Percentiles rank a stretch among this genome's conserved stretches.
phyloP scores from a whole-genome alignment of 1,139 yeast species.

The Pneumocystis canis region DNA sequence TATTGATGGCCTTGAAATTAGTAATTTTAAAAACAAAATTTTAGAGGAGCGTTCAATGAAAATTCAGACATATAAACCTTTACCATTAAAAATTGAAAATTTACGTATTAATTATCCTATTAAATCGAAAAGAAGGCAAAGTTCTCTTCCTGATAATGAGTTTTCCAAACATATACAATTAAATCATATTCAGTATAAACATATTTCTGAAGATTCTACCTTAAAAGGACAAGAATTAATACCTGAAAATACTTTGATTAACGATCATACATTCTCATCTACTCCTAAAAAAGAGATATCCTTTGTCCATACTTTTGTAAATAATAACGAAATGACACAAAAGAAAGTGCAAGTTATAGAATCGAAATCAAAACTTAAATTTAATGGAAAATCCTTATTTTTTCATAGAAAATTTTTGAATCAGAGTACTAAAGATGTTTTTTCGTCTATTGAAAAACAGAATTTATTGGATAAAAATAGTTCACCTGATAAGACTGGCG shows the following conservation, averaged over 20 bases:
- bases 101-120: background rate
- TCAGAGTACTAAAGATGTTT: background rate
- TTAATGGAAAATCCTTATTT: background rate
- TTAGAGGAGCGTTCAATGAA: background rate
- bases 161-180: background rate
- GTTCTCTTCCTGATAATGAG: background rate
- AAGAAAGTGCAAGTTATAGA: background rate
- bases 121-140: background rate
- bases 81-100: background rate
- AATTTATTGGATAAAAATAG: background rate
- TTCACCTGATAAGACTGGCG: background rate
- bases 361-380: background rate
- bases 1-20: background rate
- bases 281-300: background rate
- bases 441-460: background rate
- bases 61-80: background rate
- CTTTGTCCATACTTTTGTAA: background rate
- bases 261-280: background rate
- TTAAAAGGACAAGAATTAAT: background rate
- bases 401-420: background rate
- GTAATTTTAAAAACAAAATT: background rate
- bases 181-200: background rate
- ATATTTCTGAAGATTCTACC: background rate
- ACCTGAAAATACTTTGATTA: background rate
- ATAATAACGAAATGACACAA: background rate